A percentile compares a stretch with the other conserved stretches of the same genome.
These are phyloP conservation scores for Arthrobotrys megalospora DNA, from an alignment of 2,329 filamentous ascomycete species.

Conservation along the genomic window DNA sequence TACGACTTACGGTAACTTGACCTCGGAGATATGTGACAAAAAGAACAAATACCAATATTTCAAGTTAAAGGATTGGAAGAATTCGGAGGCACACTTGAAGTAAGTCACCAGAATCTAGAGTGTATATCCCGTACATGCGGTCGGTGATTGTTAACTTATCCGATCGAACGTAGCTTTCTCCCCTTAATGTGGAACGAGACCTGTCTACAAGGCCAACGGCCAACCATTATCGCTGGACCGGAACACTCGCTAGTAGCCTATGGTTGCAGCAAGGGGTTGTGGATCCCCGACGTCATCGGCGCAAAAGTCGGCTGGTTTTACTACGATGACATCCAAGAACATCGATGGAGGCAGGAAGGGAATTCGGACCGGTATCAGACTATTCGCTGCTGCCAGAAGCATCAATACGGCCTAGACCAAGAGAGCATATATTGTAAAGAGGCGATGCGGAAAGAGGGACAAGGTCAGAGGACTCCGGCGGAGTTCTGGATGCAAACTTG, in stretches of 20 bases:
- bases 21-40: conserved; percentile 42
- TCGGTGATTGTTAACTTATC: not conserved
- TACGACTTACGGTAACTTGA: conserved; percentile 43
- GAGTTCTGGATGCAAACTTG: conserved; percentile 35
- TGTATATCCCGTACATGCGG: not conserved
- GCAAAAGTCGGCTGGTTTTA: conserved; percentile 16
- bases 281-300: not conserved
- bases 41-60: conserved; percentile 43
- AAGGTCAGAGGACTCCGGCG: not conserved
- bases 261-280: conserved; percentile 43
- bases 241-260: conserved; percentile 15
- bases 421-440: not conserved
- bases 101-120: not conserved
- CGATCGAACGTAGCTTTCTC: conserved; percentile 18
- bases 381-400: conserved; percentile 18
- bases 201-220: conserved; percentile 19
- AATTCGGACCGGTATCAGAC: not conserved
- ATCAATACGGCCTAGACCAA: not conserved
- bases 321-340: conserved; percentile 15
- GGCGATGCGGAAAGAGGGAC: not conserved
- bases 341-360: not conserved
- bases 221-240: conserved; percentile 33
- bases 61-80: conserved; percentile 13
- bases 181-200: conserved; percentile 20
- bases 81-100: not conserved